A percentile compares a stretch with the other conserved stretches of the same genome.
Evolutionary conservation across 2,329 filamentous ascomycete genomes (phyloP).

Genomic region (Talaromyces sp.): DNA sequence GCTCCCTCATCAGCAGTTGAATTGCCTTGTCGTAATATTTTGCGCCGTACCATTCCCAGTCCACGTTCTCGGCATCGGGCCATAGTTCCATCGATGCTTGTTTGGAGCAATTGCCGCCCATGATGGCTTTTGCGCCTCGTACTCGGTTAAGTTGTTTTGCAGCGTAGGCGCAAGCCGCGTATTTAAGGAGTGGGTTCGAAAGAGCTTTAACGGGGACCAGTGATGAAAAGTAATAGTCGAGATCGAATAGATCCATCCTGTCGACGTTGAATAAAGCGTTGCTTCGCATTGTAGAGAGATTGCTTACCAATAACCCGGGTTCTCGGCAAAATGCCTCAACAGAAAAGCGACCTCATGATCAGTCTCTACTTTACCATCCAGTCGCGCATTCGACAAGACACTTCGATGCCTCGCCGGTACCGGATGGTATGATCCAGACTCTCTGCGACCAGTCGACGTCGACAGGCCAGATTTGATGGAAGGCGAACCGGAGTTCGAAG

Average conservation of each 20-base stretch:
- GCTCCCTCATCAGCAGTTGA: slow-evolving; percentile 50
- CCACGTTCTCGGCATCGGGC: slow-evolving; percentile 47
- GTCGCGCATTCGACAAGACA: slow-evolving; percentile 23
- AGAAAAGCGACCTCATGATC: slow-evolving; percentile 60
- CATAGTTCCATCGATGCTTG: slow-evolving; percentile 55
- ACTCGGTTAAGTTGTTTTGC: slow-evolving; percentile 59
- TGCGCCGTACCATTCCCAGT: slow-evolving; percentile 60
- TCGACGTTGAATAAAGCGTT: background rate
- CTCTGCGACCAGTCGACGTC: slow-evolving; percentile 27
- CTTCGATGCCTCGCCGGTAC: slow-evolving; percentile 24
- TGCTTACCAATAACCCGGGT: slow-evolving; percentile 55
- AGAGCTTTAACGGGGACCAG: slow-evolving; percentile 58
- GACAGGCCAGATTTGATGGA: slow-evolving; percentile 43
- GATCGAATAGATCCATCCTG: slow-evolving; percentile 46
- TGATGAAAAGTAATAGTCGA: slow-evolving; percentile 58
- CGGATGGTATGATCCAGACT: slow-evolving; percentile 29
- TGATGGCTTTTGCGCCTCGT: slow-evolving; percentile 49
- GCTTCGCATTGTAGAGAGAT: background rate
- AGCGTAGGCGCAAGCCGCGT: slow-evolving; percentile 58
- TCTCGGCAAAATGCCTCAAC: slow-evolving; percentile 58
- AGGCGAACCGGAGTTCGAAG: slow-evolving; percentile 42
- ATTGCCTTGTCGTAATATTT: slow-evolving; percentile 63
- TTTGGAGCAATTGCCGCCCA: slow-evolving; percentile 44
- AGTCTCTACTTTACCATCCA: slow-evolving; percentile 33
- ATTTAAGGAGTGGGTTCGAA: slow-evolving; percentile 46